Base-by-base conservation (phyloP, 345 rosid genomes). In the Brassica rapa region DNA sequence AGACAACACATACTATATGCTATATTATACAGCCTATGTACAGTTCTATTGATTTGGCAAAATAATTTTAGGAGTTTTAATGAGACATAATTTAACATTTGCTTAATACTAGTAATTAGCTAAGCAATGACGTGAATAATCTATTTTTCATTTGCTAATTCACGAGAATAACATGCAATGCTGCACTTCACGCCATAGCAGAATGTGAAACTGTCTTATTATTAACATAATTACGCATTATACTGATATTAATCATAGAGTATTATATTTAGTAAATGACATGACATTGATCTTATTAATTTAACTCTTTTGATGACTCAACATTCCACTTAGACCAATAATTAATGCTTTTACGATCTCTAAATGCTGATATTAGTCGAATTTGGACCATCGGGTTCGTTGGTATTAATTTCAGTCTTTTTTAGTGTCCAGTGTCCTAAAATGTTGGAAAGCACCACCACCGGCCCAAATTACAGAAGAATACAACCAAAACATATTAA, bases 381-480 rank as follows among this genome's bases (percentile, higher is more conserved):
- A 80, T 23, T 74, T 80, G 75, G 82, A 74, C 82, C 74, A 61
- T 25, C 56, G 74, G 59, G 70, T 68, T 72, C 46, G 70, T 79
- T 72, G 70, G 35, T 27, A 60, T 60, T 61, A 35, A 11, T 57
- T 56, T 19, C 55, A 51, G 49, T 72, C 72, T 60, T 57, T 9
- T 11, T 53, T 68, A 60, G 46, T 68, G 74, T 73, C 78, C 78
- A 60, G 46, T 68, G 74, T 73, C 78, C 78, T 68, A 68, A 37
- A 68, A 73, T 67, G 68, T 79, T 60, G 74, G 82, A 78, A 72
- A 72, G 72, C 63, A 66, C 73, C 41, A 59, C 53, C 73, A 78
- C 82, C 77, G 82, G 37, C 81, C 77, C 19, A 72, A 65, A 53
- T 53, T 27, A 16, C 57, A 59, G 32, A 77, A 55, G 16, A 68